phyloP scores from a whole-genome alignment of 140 eudicot species.

The Bidens hawaiensis region DNA sequence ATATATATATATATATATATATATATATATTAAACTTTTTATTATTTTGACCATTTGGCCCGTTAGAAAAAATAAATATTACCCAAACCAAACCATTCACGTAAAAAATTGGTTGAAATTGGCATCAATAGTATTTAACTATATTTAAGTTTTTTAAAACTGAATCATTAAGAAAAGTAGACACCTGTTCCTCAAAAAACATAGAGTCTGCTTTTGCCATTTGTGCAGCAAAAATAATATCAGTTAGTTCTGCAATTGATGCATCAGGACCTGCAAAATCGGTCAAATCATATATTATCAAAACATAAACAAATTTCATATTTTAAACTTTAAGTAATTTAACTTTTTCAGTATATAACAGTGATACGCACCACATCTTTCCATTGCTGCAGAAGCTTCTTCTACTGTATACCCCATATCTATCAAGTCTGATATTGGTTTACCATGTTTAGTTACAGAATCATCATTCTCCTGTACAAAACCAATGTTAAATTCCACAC shows the following conservation, averaged over 20 bases:
- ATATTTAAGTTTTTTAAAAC: neutral
- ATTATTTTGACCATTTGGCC: neutral
- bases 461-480: constrained; percentile 42
- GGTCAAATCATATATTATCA: neutral
- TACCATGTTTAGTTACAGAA: constrained; percentile 31
- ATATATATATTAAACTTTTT: too few species aligned
- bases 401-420: constrained; percentile 65
- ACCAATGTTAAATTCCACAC: neutral
- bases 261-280: constrained; percentile 62
- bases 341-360: neutral
- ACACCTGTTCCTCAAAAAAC: constrained; percentile 49
- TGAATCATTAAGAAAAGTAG: constrained; percentile 4
- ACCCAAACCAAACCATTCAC: neutral
- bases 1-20: too few species aligned
- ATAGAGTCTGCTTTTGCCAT: constrained; percentile 43
- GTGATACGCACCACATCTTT: constrained; percentile 63
- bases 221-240: constrained; percentile 79
- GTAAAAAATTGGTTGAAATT: neutral
- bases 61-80: neutral
- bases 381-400: constrained; percentile 64
- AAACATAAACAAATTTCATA: neutral
- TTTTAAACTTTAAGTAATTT: neutral
- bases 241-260: constrained; percentile 51
- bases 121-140: neutral
- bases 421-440: constrained; percentile 30